Base-by-base conservation (phyloP, 257 asterid species). In the Scutellaria minor region DNA sequence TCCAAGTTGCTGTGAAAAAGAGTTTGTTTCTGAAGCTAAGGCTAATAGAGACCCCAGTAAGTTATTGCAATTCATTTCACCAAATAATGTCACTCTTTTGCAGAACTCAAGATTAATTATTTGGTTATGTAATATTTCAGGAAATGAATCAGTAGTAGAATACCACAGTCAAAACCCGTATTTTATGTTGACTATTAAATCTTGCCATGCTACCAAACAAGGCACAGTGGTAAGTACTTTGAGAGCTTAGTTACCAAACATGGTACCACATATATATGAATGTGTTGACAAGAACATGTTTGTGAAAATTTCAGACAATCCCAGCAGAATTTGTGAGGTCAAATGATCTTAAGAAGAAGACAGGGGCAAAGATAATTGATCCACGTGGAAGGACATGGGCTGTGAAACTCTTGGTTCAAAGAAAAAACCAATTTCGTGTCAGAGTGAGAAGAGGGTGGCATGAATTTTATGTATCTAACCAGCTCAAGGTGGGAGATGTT, bases 401-500 rank as follows among this genome's bases (percentile, higher is more conserved):
- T 7, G 52, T 57, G 45, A 22, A 1, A 1, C 48, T 70, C 0
- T 3, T 0, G 3, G 2, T 31, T 5, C 13, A 27, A 4, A 6
- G 5, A 31, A 3, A 0, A 0, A 9, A 7, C 0, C 56, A 2
- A 1, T 6, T 13, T 6, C 58, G 60, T 1, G 0, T 44, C 2
- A 40, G 35, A 15, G 63, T 78, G 65, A 0, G 0, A 0, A 8
- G 3, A 11, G 74, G 70, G 2, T 79, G 83, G 83, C 15, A 3
- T 35, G 59, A 39, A 6, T 79, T 79, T 35, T 79, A 74, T 5
- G 70, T 6, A 9, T 35, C 64, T 1, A 79, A 74, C 57, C 20
- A 42, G 46, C 63, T 74, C 14, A 67, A 74, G 48, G 51, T 45
- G 11, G 75, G 79, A 48, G 73, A 79, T 56, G 50, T 15, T 14